phyloP scores from a whole-genome alignment of 768 basidiomycete species.

The Tricholoma sp. region DNA sequence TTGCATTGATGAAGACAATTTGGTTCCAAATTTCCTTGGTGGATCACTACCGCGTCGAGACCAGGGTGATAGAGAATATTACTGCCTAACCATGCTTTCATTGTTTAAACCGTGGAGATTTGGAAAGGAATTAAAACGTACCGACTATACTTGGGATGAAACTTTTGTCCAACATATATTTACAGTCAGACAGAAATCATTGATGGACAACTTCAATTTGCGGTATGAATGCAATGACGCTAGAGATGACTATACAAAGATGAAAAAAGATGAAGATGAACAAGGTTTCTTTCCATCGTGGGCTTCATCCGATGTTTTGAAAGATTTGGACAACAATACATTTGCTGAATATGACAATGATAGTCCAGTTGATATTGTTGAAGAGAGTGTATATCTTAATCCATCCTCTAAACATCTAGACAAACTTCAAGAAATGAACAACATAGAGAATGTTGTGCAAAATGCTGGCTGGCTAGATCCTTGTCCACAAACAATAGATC shows the following conservation, averaged over 20 bases:
- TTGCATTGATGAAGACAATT: not conserved
- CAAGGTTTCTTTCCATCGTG: not conserved
- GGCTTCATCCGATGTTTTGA: not conserved
- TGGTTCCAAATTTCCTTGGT: too few species aligned
- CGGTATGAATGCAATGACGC: not conserved
- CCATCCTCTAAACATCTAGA: not conserved
- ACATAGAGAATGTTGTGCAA: not conserved
- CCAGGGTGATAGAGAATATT: too few species aligned
- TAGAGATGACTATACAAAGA: not conserved
- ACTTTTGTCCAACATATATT: too few species aligned
- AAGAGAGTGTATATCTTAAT: too few species aligned
- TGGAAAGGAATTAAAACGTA: too few species aligned
- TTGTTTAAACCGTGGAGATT: too few species aligned
- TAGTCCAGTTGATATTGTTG: too few species aligned
- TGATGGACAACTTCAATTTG: too few species aligned
- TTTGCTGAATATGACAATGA: not conserved
- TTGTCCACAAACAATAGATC: not conserved
- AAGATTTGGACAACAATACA: not conserved
- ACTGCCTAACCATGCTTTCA: too few species aligned
- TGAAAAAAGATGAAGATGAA: not conserved
- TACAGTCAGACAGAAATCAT: too few species aligned
- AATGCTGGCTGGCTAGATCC: not conserved
- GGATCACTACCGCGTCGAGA: too few species aligned
- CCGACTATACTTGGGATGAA: too few species aligned
- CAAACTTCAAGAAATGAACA: not conserved